Evolutionary conservation across 768 basidiomycete species (phyloP).

Genomic region (Lentinula lateritia): DNA sequence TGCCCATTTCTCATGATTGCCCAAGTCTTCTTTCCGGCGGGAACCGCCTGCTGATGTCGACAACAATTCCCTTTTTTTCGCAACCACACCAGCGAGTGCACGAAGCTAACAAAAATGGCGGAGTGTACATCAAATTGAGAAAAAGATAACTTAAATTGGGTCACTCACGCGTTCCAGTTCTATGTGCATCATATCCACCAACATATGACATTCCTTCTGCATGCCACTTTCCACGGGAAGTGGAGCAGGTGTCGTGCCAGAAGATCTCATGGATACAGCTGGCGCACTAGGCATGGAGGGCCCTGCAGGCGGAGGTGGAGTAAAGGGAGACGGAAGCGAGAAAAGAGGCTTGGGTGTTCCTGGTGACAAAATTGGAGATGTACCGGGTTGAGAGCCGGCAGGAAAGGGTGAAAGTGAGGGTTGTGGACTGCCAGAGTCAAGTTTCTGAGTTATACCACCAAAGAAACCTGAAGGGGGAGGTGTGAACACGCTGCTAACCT

Average conservation of each 20-base stretch:
- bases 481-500: not conserved
- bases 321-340: slow-evolving; percentile 9
- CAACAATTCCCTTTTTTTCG: slow-evolving; percentile 27
- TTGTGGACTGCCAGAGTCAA: not conserved
- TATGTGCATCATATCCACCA: slow-evolving; percentile 39
- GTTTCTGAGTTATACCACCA: not conserved
- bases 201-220: slow-evolving; percentile 55
- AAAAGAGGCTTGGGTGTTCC: not conserved
- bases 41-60: slow-evolving; percentile 28
- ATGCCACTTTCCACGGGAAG: slow-evolving; percentile 51
- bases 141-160: not conserved
- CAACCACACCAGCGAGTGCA: slow-evolving; percentile 30
- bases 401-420: not conserved
- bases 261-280: slow-evolving; percentile 6
- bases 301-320: not conserved
- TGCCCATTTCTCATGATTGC: slow-evolving; percentile 44
- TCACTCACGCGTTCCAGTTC: slow-evolving; percentile 58
- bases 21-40: slow-evolving; percentile 40
- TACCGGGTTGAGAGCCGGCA: not conserved
- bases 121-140: not conserved
- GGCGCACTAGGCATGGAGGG: not conserved
- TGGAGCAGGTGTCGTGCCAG: not conserved
- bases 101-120: slow-evolving; percentile 32
- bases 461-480: not conserved
- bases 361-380: not conserved